Conservation (phyloP, 805 yeast genomes). For the Starmerella asiatica region DNA sequence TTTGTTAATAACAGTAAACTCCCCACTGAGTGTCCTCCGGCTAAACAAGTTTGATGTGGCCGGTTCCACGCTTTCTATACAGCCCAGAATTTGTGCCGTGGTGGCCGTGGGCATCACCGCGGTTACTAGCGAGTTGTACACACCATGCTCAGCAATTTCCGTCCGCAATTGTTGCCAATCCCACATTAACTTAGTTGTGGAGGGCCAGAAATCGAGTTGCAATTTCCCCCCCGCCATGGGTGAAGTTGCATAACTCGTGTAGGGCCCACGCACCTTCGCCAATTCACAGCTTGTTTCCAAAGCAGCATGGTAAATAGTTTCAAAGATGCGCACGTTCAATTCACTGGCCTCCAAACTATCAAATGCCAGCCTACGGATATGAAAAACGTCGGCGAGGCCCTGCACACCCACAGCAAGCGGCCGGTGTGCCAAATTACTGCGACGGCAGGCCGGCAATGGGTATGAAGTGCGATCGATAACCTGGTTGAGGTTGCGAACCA, state of each 20-base stretch:
- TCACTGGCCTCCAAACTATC: slow-evolving; percentile 61
- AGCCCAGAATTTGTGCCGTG: slow-evolving; percentile 85
- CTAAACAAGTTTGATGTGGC: slow-evolving; percentile 78
- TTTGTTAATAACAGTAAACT: slow-evolving; percentile 77
- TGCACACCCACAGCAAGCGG: slow-evolving; percentile 93
- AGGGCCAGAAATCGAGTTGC: slow-evolving; percentile 76
- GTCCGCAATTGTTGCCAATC: slow-evolving; percentile 64
- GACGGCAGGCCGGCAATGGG: slow-evolving; percentile 58
- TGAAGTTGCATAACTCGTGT: slow-evolving; percentile 60
- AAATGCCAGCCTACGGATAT: slow-evolving; percentile 61
- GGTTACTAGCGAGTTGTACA: slow-evolving; percentile 71
- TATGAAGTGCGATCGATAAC: slow-evolving; percentile 72
- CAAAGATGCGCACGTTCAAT: slow-evolving; percentile 71
- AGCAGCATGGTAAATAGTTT: slow-evolving; percentile 87
- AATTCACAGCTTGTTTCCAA: slow-evolving; percentile 71
- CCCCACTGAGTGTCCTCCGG: slow-evolving; percentile 81
- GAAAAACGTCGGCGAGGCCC: slow-evolving; percentile 80
- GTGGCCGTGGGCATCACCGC: slow-evolving; percentile 98
- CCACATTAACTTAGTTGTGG: slow-evolving; percentile 33
- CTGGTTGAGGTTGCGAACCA: slow-evolving; percentile 60
- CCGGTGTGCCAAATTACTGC: slow-evolving; percentile 62
- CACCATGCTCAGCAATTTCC: slow-evolving; percentile 44
- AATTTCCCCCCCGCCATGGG: slow-evolving; percentile 72
- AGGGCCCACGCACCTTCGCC: slow-evolving; percentile 55
- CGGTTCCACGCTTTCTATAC: slow-evolving; percentile 89